These are phyloP conservation scores for Boeremia exigua DNA, from an alignment of 2,329 filamentous ascomycete species.

Conservation along the genomic window DNA sequence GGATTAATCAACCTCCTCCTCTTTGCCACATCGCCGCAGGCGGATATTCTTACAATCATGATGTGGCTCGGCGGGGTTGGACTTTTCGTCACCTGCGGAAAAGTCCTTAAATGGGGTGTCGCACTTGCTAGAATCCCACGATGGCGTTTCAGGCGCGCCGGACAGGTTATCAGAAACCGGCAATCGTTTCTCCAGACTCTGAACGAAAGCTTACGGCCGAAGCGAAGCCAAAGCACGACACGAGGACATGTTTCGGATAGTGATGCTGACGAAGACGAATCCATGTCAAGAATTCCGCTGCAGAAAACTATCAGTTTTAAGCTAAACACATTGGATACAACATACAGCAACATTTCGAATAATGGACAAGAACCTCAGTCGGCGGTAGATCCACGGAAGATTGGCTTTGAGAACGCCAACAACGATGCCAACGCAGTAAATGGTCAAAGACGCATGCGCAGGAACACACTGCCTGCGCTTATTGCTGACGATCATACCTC, in stretches of 20 bases:
- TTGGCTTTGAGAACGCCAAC: conserved; percentile 18
- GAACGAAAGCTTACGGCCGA: conserved; percentile 43
- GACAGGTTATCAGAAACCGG: conserved; percentile 50
- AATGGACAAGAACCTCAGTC: conserved; percentile 36
- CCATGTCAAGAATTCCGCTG: conserved; percentile 23
- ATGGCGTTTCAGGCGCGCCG: conserved; percentile 79
- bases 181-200: conserved; percentile 53
- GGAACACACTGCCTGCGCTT: conserved; percentile 45
- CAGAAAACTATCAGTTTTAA: conserved; percentile 39
- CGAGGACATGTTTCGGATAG: conserved; percentile 42
- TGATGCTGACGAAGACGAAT: conserved; percentile 56
- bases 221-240: conserved; percentile 29
- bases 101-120: conserved; percentile 82
- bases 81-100: conserved; percentile 74
- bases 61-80: conserved; percentile 71
- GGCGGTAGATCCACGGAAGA: conserved; percentile 37
- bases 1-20: conserved; percentile 82
- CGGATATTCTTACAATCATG: conserved; percentile 51
- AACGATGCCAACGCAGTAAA: conserved; percentile 2
- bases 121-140: conserved; percentile 85
- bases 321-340: conserved; percentile 19
- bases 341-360: conserved; percentile 19
- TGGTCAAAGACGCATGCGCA: conserved; percentile 28
- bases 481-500: conserved; percentile 30
- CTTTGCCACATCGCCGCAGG: conserved; percentile 69